A percentile compares a stretch with the other conserved stretches of the same genome.
phyloP scores from a whole-genome alignment of 2,329 filamentous ascomycete species.

The Massarina eburnea region DNA sequence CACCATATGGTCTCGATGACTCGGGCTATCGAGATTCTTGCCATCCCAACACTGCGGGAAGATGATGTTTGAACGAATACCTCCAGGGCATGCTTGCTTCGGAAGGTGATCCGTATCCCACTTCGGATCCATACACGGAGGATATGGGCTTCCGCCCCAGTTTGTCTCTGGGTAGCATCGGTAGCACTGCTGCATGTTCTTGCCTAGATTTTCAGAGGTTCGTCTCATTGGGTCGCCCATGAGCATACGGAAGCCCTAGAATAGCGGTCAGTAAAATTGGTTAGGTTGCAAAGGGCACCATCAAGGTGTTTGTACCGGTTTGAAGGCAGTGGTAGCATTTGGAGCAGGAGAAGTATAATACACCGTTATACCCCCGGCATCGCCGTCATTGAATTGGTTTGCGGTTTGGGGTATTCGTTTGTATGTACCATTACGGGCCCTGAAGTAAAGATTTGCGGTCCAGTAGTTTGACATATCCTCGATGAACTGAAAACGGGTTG shows the following conservation, averaged over 20 bases:
- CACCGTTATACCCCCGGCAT: slow-evolving; percentile 20
- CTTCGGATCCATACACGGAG: slow-evolving; percentile 21
- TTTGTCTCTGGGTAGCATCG: slow-evolving; percentile 18
- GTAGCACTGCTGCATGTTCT: slow-evolving; percentile 23
- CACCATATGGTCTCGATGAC: slow-evolving; percentile 56
- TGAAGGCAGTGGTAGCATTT: slow-evolving; percentile 22
- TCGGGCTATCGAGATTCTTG: slow-evolving; percentile 50
- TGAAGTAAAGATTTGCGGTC: slow-evolving; percentile 20
- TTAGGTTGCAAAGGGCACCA: background rate
- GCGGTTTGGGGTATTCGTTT: slow-evolving; percentile 16
- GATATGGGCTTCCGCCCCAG: slow-evolving; percentile 18
- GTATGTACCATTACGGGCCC: slow-evolving; percentile 17
- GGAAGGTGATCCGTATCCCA: slow-evolving; percentile 43
- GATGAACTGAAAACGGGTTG: slow-evolving; percentile 1
- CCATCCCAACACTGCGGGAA: slow-evolving; percentile 54
- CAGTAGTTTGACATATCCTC: slow-evolving; percentile 18
- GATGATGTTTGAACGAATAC: slow-evolving; percentile 50
- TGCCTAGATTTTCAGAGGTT: slow-evolving; percentile 16
- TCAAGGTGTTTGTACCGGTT: slow-evolving; percentile 9
- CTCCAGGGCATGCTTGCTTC: slow-evolving; percentile 41
- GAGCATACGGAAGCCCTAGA: slow-evolving; percentile 26
- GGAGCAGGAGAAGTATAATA: slow-evolving; percentile 19
- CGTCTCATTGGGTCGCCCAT: slow-evolving; percentile 18
- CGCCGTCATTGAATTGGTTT: slow-evolving; percentile 23
- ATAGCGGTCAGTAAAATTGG: background rate